Evolutionary conservation across 257 asterid genomes (phyloP).

Genomic region (Nicotiana benthamiana): DNA sequence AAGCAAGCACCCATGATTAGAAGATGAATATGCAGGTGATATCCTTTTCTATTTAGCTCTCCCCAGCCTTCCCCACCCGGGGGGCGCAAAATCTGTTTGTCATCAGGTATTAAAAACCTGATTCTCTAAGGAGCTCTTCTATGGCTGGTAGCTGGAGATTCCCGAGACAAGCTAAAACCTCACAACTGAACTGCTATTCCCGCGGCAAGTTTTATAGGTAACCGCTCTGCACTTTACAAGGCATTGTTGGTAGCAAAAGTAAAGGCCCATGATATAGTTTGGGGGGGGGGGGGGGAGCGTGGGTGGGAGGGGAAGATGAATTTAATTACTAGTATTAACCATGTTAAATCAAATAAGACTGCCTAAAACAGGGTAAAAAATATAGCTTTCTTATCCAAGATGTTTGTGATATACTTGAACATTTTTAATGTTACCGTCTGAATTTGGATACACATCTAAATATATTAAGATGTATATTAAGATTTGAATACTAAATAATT

Average conservation of each 20-base stretch:
- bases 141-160: neutral
- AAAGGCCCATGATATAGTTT: neutral
- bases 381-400: neutral
- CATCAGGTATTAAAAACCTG: neutral
- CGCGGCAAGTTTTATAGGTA: neutral
- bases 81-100: neutral
- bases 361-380: neutral
- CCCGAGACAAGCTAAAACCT: neutral
- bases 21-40: neutral
- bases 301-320: neutral
- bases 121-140: neutral
- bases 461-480: too few species aligned
- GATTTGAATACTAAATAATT: too few species aligned
- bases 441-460: too few species aligned
- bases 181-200: neutral
- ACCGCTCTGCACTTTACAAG: neutral
- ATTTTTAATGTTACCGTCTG: neutral
- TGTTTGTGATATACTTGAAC: too few species aligned
- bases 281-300: neutral
- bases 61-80: neutral
- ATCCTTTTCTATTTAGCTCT: neutral
- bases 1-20: neutral
- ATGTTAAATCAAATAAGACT: neutral
- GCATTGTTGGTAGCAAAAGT: neutral
- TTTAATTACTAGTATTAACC: neutral